Evolutionary conservation across 2,329 filamentous ascomycete genomes (phyloP), one percentile per base, ranked within the genome.

Genomic region (Cladosporium colombiae): DNA sequence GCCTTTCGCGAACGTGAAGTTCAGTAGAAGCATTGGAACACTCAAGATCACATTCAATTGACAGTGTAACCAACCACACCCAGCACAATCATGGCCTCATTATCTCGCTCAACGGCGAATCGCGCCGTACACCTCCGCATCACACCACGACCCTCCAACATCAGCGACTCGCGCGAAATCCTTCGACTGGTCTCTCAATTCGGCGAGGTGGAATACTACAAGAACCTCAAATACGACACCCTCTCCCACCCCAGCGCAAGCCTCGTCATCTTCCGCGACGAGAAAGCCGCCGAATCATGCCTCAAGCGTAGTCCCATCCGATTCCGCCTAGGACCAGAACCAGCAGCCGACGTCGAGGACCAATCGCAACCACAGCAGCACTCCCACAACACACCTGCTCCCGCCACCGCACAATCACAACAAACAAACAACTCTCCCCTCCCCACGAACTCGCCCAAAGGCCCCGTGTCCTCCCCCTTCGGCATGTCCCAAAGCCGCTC

Each of bases 151-250:
- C 81, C 81, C 0, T 74, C 80, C 27, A 81, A 80, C 68, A 70
- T 84, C 29, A 78, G 77, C n/a, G 82, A 84, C 65, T 82, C 81
- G 64, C 78, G 82, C 55, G 79, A 83, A 69, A 78, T 85, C 49
- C 73, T 83, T 50, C 78, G 79, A 44, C 73, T 84, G 62, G 72
- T 84, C 63, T 79, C 82, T 67, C 76, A 78, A 62, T 84, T 82
- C 68, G 83, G 83, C 46, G 80, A 83, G 60, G 75, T 85, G 53
- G 78, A 78, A 68, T 79, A 79, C 68, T 85, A 78, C 75, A 79
- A 79, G 68, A 78, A 77, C 68, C 76, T 84, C 50, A 78, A 82
- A 76, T 81, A 83, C 70, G 81, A 84, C 64, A 75, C 78, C 60
- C 71, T 80, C 49, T 61, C 72, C 1, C 76, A 73, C 7, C 79